Evolutionary conservation across 2,329 filamentous ascomycete species (phyloP).

Genomic region (Diaporthe sp.): DNA sequence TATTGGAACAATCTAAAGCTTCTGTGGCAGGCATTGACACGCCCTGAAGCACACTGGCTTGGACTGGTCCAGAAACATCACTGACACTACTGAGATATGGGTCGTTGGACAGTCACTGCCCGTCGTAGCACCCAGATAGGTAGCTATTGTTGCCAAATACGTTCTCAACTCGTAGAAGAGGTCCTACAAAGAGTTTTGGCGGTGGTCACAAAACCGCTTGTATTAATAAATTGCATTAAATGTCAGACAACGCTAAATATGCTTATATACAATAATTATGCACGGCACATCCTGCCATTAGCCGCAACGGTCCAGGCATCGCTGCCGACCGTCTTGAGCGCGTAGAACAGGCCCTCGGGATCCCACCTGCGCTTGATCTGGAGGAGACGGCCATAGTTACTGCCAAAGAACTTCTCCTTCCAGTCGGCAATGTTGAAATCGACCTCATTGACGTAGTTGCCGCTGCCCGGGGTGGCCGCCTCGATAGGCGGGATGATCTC

Average conservation of each 20-base stretch:
- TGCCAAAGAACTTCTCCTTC: conserved; percentile 49
- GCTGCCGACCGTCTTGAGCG: conserved; percentile 47
- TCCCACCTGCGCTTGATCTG: conserved; percentile 51
- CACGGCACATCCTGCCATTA: conserved; percentile 49
- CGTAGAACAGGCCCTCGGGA: conserved; percentile 49
- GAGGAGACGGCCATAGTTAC: conserved; percentile 47
- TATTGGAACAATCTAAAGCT: neutral
- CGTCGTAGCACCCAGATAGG: neutral
- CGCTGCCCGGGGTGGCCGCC: conserved; percentile 43
- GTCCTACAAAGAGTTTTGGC: neutral
- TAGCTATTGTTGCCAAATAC: neutral
- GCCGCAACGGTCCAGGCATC: conserved; percentile 56
- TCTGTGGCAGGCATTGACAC: neutral
- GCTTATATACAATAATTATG: conserved; percentile 7
- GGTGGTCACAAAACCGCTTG: neutral
- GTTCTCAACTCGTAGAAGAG: neutral
- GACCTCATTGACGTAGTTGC: conserved; percentile 50
- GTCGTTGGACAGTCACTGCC: neutral
- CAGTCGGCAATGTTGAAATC: conserved; percentile 51
- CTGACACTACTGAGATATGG: neutral
- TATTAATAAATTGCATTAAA: conserved; percentile 1
- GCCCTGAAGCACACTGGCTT: neutral
- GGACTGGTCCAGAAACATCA: neutral
- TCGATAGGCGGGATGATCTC: conserved; percentile 48
- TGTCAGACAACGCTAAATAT: neutral